Conservation (phyloP, 305 asterid genomes). For the Fraxinus velutina region DNA sequence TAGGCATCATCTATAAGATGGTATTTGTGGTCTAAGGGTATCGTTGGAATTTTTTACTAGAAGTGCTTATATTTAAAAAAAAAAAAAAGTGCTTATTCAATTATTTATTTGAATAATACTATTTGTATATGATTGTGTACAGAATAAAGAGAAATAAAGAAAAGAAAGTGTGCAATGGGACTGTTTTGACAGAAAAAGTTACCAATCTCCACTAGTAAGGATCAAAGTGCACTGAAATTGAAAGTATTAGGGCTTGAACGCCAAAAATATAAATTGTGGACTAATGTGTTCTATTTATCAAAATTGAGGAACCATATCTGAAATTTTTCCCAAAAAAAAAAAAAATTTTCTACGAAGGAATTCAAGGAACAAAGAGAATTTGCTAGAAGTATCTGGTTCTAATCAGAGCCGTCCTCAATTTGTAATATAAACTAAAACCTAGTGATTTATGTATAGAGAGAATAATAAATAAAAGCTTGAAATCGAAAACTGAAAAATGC, state of each 20-base stretch:
- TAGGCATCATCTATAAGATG: not conserved
- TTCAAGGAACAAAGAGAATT: not conserved
- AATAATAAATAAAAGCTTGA: not conserved
- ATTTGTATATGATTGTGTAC: too few species aligned
- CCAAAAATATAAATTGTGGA: not conserved
- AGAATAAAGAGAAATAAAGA: not conserved
- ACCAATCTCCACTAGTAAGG: not conserved
- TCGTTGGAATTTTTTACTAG: not conserved
- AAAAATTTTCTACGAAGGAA: not conserved
- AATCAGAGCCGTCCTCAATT: not conserved
- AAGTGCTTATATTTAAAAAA: too few species aligned
- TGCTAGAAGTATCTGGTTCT: constrained; percentile 6
- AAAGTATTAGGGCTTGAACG: not conserved
- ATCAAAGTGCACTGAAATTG: not conserved
- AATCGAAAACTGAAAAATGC: constrained; percentile 37
- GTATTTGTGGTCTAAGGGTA: not conserved
- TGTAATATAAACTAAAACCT: not conserved
- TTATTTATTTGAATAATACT: not conserved
- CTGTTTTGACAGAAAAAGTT: not conserved
- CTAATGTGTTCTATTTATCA: not conserved
- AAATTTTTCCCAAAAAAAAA: not conserved
- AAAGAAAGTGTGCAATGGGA: not conserved
- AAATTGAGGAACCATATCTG: not conserved
- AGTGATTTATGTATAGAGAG: not conserved
- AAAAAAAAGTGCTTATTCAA: not conserved